Conservation (phyloP, 441 rosid genomes). For the Pelargonium exstipulatum region DNA sequence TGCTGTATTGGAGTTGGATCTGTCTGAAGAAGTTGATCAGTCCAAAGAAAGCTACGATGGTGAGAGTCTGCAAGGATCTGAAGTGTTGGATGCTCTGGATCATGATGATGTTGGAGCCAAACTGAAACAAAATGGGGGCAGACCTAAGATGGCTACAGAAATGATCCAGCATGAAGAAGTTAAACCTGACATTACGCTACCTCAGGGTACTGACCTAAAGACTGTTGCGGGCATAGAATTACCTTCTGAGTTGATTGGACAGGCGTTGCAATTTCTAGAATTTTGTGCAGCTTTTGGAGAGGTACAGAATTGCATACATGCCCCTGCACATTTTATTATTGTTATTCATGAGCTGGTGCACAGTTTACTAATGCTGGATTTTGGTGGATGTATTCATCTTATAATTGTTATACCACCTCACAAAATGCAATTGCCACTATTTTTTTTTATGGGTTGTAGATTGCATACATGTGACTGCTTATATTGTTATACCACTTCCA, state of each 20-base stretch:
- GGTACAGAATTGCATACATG: conserved; percentile 27
- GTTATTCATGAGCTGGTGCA: not conserved
- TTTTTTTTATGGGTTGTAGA: no score
- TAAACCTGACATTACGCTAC: conserved; percentile 36
- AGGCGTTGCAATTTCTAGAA: conserved; percentile 57
- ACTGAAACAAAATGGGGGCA: conserved; percentile 13
- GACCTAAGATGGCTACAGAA: conserved; percentile 11
- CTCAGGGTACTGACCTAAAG: conserved; percentile 38
- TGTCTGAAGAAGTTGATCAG: not conserved
- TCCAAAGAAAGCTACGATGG: not conserved
- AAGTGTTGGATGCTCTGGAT: conserved; percentile 16
- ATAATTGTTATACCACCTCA: not conserved
- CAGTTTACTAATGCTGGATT: not conserved
- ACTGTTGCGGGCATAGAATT: conserved; percentile 46
- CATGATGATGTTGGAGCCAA: conserved; percentile 23
- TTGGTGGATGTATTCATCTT: not conserved
- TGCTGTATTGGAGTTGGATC: not conserved
- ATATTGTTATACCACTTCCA: no score
- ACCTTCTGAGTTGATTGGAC: conserved; percentile 43
- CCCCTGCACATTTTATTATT: conserved; percentile 12
- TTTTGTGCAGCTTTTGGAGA: conserved; percentile 66
- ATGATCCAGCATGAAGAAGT: conserved; percentile 24
- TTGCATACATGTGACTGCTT: no score
- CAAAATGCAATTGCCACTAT: not conserved
- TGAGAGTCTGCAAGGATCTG: conserved; percentile 3